Evolutionary conservation across 257 asterid genomes (phyloP), one percentile per base, ranked within the genome.

Genomic region (Dorcoceras hygrometricum): DNA sequence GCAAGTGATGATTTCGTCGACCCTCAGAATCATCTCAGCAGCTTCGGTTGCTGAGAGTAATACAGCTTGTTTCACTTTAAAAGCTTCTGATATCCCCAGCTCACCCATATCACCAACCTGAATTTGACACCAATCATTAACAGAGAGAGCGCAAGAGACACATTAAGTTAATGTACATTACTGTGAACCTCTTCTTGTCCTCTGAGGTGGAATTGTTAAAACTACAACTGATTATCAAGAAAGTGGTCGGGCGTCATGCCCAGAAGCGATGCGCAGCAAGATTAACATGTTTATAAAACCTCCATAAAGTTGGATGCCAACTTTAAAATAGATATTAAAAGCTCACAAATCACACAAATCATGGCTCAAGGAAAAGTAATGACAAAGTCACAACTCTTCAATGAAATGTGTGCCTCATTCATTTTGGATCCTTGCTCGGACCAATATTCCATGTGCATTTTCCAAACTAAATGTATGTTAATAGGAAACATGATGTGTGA

Each of bases 41-140:
- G 98, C 96, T 79, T 91, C 98, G 2, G 93, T 91, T 59, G 98
- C 98, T 3, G 98, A 91, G 57, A 82, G 85, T 77, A 91, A 68
- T 55, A 89, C 96, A 3, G 87, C 96, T 54, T 87, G 89, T 82
- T 92, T 92, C 46, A 92, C 98, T 83, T 92, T 92, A 80, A 92
- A 92, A 22, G 97, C 85, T 80, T 92, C 97, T 0, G 71, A 84
- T 36, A 92, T 89, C 28, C 98, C 98, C 20, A 67, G 76, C 69
- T 84, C 89, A 0, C 79, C 69, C 98, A 89, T 92, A 75, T 87
- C 80, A 28, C 97, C 98, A 59, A 89, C 90, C 98, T 91, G 81
- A 62, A 31, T 5, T 46, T 27, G 56, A 43, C 51, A 1, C 51
- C 2, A 36, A 43, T n/a, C 6, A 43, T 43, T 43, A 43, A 43